Base-by-base conservation (phyloP, 495 filamentous ascomycete genomes). In the Xylaria cubensis region DNA sequence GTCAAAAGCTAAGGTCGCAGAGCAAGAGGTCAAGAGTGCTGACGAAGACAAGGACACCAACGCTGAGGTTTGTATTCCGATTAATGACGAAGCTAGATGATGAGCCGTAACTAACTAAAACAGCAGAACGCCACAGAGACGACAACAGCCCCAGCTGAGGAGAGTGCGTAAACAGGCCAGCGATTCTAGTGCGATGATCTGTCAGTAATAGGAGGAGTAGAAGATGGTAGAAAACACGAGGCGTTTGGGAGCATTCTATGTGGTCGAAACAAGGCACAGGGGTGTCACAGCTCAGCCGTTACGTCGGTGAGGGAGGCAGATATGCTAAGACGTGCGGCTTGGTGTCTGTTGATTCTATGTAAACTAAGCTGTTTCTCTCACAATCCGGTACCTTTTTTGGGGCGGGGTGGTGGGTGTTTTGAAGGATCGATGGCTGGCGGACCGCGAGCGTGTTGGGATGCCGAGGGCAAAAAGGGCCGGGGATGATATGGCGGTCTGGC, bases 1-100 rank as follows among this genome's bases (percentile, higher is more conserved):
- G 73, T 82, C 85, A 77, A 76, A 81, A 15, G 75, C 84, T 53
- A 75, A 80, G 44, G 79, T 79, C 53, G 65, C 77, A 19, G 74
- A 80, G 51, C 66, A 78, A 69, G 72, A 77, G 48, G 78, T 80
- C 17, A 64, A 73, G 66, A 76, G 83, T 64, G 56, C 75, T 71
- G 46, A 36, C 67, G 72, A 77, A 15, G 46, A 65, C 13, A 80
- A 81, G 26, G 80, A 81, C 9, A 78, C 73, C 41, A 56, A 76
- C 15, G 77, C 77, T 67, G 78, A 83, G 78, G 83, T 82, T 72
- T 26, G 70, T 72, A 67, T 72, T 10, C 46, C 48, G 41, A 44
- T 19, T 3, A 17, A 44, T 44, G 21, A 19, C 21, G 24, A 48
- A 29, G 19, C 64, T 13, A 9, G 10, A 34, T 55, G n/a, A 62